Evolutionary conservation across 2,329 filamentous ascomycete species (phyloP).

Genomic region (Coniosporium tulheliwenetii): DNA sequence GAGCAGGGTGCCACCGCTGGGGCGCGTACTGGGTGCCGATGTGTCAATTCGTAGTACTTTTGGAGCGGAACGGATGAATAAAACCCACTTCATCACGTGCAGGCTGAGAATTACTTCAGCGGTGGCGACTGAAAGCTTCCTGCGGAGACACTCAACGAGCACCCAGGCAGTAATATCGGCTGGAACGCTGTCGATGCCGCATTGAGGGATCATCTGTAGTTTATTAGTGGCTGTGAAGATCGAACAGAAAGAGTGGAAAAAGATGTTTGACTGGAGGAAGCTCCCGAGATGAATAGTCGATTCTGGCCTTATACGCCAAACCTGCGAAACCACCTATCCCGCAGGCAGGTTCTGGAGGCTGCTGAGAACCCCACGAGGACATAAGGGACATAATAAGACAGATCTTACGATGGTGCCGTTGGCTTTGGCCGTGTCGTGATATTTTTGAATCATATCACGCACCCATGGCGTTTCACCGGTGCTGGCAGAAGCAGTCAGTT

Average conservation of each 20-base stretch:
- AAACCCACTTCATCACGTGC: conserved; percentile 35
- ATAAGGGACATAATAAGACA: not conserved
- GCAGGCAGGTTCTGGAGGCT: not conserved
- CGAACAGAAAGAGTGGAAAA: too few species aligned
- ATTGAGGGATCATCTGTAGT: conserved; percentile 40
- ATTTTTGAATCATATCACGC: conserved; percentile 44
- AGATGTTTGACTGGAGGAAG: too few species aligned
- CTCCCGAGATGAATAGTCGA: too few species aligned
- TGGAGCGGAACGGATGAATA: conserved; percentile 1
- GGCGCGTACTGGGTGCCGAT: conserved; percentile 2
- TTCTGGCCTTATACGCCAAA: too few species aligned
- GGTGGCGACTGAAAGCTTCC: conserved; percentile 33
- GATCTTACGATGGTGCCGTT: conserved; percentile 41
- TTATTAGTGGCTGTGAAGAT: not conserved
- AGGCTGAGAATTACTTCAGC: conserved; percentile 36
- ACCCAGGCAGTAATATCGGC: conserved; percentile 39
- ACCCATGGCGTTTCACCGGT: conserved; percentile 52
- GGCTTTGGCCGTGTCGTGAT: conserved; percentile 41
- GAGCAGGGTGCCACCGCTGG: conserved; percentile 44
- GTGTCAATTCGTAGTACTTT: not conserved
- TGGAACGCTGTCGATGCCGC: conserved; percentile 45
- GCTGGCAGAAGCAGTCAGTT: conserved; percentile 10
- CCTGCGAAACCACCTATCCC: too few species aligned
- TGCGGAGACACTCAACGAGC: conserved; percentile 36
- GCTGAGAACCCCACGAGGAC: not conserved